Evolutionary conservation across 2,329 filamentous ascomycete genomes (phyloP), one percentile per base, ranked within the genome.

Genomic region (Penicillium paneum): DNA sequence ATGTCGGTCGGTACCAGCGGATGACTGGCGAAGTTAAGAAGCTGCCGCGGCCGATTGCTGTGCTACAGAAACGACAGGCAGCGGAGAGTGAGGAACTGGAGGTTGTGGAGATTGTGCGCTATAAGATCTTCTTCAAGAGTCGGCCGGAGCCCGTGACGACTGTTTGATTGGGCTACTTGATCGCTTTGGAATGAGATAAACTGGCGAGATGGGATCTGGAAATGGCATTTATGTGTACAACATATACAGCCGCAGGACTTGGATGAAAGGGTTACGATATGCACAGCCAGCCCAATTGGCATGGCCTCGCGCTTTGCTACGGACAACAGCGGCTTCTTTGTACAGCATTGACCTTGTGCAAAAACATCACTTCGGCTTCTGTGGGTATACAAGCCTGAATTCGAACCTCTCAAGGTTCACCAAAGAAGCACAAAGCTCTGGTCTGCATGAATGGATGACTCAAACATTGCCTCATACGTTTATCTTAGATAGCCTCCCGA

Each of bases 21-120:
- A 82, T 97, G 68, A 89, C 86, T 1, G 94, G 94, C 3, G 91
- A 97, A 72, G 86, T 96, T 45, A 96, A 91, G 79, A 96, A 91
- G 74, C 75, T 97, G 46, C 82, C 83, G 6, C 89, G 84, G 67
- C 86, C 92, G 3, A 70, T 97, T 62, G 94, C 88, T 4, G 79
- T 97, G n/a, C 79, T 97, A 24, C 81, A 85, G 59, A 84, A 82
- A 65, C 80, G 79, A 42, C 63, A 55, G n/a, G 44, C 66, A 78
- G 49, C 49, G 24, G 54, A 66, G 19, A 62, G 61, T 8, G 77
- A 72, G 63, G 69, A 71, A 44, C 70, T 97, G 49, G 91, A 97
- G 75, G 83, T 97, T 60, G 85, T 91, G 48, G 93, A 97, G 73
- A 84, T 97, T 63, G 81, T 97, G 60, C 88, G 86, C 77, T 89